phyloP scores from a whole-genome alignment of 176 grass and related monocot species.

The Tillandsia fasciculata region DNA sequence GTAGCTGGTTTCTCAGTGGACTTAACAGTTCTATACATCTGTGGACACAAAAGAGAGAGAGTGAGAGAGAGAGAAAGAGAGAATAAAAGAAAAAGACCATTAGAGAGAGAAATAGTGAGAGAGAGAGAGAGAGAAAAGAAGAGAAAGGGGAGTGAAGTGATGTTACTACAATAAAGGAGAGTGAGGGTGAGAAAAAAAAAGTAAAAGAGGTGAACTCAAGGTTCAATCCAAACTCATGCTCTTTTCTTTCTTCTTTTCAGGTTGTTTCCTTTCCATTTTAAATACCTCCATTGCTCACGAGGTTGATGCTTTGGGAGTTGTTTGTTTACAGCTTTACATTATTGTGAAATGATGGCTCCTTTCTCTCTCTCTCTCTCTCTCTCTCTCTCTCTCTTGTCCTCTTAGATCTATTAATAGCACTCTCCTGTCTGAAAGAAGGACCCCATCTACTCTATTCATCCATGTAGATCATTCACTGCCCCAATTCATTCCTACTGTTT shows the following conservation, averaged over 20 bases:
- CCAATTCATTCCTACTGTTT: too few relatives aligned
- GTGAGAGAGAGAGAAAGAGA: constrained; percentile 8
- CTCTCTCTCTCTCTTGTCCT: neutral
- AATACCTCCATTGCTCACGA: constrained; percentile 4
- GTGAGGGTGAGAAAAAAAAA: constrained; percentile 17
- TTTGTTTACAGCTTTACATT: constrained; percentile 6
- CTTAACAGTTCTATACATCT: constrained; percentile 75
- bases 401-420: neutral
- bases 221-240: neutral
- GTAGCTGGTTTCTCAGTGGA: constrained; percentile 83
- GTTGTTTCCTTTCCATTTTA: neutral
- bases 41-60: neutral
- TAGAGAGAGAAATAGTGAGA: too few relatives aligned
- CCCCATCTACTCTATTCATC: too few relatives aligned
- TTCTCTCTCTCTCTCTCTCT: neutral
- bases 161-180: constrained; percentile 23
- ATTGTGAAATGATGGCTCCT: constrained; percentile 18
- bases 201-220: constrained; percentile 30
- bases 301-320: constrained; percentile 10
- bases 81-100: too few relatives aligned
- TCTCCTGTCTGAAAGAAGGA: constrained; percentile 3
- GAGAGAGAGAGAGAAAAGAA: constrained; percentile 42
- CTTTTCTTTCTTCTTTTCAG: neutral
- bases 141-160: constrained; percentile 12
- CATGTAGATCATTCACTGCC: too few relatives aligned